These are phyloP conservation scores for Pyrus hybrid DNA, from an alignment of 331 rosid genomes.

Conservation along the genomic window DNA sequence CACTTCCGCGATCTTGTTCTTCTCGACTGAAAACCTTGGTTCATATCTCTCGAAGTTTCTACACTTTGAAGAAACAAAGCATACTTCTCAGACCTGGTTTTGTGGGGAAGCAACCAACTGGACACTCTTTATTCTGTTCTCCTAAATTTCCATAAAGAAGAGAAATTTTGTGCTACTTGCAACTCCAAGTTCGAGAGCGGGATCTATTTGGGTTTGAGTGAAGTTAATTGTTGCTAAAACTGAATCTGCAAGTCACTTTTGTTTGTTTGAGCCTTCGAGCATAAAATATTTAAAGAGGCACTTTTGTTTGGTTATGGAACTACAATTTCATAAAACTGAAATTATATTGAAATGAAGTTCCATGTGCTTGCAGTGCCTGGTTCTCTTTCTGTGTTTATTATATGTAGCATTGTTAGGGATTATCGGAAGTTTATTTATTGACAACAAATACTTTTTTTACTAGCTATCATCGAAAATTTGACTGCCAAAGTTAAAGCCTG, in stretches of 20 bases:
- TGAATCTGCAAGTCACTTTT: no score
- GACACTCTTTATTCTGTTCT: not conserved
- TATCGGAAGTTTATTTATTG: not conserved
- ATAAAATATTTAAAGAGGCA: no score
- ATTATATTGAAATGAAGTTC: not conserved
- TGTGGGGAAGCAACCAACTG: not conserved
- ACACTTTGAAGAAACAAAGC: not conserved
- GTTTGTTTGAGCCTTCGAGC: no score
- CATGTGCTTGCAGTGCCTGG: not conserved
- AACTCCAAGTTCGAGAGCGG: no score
- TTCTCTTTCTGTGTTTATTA: not conserved
- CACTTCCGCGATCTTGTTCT: not conserved
- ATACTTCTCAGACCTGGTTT: no score
- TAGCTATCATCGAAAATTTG: slow-evolving; percentile 70
- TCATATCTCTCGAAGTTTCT: not conserved
- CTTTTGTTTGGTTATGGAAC: no score
- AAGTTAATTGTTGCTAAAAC: no score
- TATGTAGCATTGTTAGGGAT: not conserved
- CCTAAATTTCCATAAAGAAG: not conserved
- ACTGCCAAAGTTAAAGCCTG: slow-evolving; percentile 74
- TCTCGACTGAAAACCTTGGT: not conserved
- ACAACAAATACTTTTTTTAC: slow-evolving; percentile 1
- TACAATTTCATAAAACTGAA: not conserved
- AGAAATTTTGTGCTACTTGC: no score
- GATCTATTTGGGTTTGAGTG: no score